These are phyloP conservation scores for Porphyrellus sp. DNA, from an alignment of 1,284 basidiomycete species.

Conservation along the genomic window DNA sequence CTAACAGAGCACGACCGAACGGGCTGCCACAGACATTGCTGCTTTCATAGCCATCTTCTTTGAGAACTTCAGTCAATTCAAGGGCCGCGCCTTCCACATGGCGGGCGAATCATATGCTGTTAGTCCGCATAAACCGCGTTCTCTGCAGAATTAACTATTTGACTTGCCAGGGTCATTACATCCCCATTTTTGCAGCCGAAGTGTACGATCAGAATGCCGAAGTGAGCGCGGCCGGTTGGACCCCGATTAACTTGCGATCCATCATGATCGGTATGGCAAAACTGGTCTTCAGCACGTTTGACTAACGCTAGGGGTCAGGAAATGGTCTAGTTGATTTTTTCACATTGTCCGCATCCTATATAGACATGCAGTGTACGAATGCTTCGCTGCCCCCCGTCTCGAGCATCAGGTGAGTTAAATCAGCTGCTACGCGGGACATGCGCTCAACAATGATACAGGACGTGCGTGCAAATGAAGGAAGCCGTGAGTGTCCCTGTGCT, in stretches of 20 bases:
- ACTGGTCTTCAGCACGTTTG: neutral
- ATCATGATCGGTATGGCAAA: slow-evolving; percentile 72
- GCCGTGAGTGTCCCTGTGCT: slow-evolving; percentile 34
- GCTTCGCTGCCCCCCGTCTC: slow-evolving; percentile 44
- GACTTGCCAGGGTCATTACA: slow-evolving; percentile 64
- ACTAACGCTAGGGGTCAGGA: slow-evolving; percentile 36
- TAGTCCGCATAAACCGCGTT: slow-evolving; percentile 16
- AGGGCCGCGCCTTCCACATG: slow-evolving; percentile 57
- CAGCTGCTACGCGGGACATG: neutral
- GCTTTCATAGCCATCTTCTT: slow-evolving; percentile 67
- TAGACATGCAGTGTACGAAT: slow-evolving; percentile 51
- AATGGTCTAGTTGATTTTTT: slow-evolving; percentile 54
- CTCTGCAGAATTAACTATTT: neutral
- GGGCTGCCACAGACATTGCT: slow-evolving; percentile 60
- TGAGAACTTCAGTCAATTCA: slow-evolving; percentile 56
- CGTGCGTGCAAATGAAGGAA: slow-evolving; percentile 50
- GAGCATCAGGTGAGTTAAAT: slow-evolving; percentile 18
- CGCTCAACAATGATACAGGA: slow-evolving; percentile 26
- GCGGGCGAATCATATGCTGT: slow-evolving; percentile 62
- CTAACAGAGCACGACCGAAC: slow-evolving; percentile 49
- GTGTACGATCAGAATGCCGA: slow-evolving; percentile 76
- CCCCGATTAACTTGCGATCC: slow-evolving; percentile 76
- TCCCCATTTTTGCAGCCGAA: slow-evolving; percentile 79
- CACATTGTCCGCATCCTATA: slow-evolving; percentile 42
- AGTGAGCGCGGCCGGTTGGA: slow-evolving; percentile 56